Evolutionary conservation across 345 rosid species (phyloP).

Genomic region (Dimocarpus longan): DNA sequence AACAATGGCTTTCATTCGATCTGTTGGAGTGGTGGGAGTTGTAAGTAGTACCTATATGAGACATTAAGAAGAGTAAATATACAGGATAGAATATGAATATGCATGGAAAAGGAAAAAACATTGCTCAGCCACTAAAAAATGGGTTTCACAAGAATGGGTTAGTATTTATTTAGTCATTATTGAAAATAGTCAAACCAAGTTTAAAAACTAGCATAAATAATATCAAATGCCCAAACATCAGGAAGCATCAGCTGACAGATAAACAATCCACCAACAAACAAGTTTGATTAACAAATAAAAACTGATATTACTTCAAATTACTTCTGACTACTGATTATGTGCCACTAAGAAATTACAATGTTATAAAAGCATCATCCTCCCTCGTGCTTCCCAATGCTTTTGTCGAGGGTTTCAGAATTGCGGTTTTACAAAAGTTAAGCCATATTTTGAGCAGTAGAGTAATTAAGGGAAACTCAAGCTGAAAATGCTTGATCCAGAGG

Average conservation of each 20-base stretch:
- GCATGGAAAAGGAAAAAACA: background rate
- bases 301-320: background rate
- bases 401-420: background rate
- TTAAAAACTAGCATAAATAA: background rate
- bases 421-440: constrained; percentile 3
- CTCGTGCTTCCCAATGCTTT: background rate
- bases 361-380: background rate
- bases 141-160: background rate
- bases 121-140: background rate
- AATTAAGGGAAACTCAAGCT: constrained; percentile 2
- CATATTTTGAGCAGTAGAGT: background rate
- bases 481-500: constrained; percentile 6
- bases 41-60: constrained; percentile 74
- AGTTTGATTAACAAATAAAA: constrained; percentile 8
- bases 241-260: background rate
- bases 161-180: background rate
- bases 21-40: constrained; percentile 77
- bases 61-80: constrained; percentile 17
- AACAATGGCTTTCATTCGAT: constrained; percentile 79
- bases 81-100: background rate
- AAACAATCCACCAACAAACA: background rate
- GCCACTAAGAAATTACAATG: background rate
- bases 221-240: background rate
- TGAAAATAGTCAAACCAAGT: background rate
- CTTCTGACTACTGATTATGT: background rate